Base-by-base conservation (phyloP, 345 rosid species). In the Syzygium jambos region DNA sequence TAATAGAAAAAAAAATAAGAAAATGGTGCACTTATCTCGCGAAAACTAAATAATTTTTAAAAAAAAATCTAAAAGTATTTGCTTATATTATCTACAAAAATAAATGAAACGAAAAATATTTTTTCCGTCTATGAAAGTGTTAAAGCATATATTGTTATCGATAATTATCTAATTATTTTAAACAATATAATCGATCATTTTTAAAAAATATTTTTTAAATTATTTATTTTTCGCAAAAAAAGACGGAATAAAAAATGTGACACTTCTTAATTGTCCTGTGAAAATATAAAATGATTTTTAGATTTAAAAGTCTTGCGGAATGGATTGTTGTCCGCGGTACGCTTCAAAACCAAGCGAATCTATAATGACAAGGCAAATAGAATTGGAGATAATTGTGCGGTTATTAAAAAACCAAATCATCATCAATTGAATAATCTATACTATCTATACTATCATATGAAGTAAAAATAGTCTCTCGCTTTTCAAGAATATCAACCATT, bases 351-450 rank as follows among this genome's bases (percentile, higher is more conserved):
- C 29, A 27, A n/a, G 16, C 16, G 68, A 59, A 59, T 59, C 16
- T 27, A 27, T 59, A 59, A 2, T 15, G 19, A n/a, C 29, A 61
- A 13, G 0, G 73, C 0, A 13, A n/a, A n/a, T n/a, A 1, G 4
- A 61, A n/a, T 61, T 61, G 73, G 16, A n/a, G 73, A 61, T 61
- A 61, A 61, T 61, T 2, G 16, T 16, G 9, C 5, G 6, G 34
- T n/a, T 61, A n/a, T 13, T 13, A 4, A 13, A 0, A 14, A n/a
- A n/a, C 25, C 65, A 57, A 57, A 57, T 5, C 15, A 2, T 25
- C 15, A 1, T 57, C 30, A 6, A n/a, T 61, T n/a, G 73, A 61
- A 61, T 61, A n/a, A 6, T 61, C 73, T n/a, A 14, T 61, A 5
- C 54, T 52, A 52, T 12, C 53, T 52, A 3, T 52, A 61, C 34